Base-by-base conservation (phyloP, 345 rosid genomes). In the Brassica juncea region DNA sequence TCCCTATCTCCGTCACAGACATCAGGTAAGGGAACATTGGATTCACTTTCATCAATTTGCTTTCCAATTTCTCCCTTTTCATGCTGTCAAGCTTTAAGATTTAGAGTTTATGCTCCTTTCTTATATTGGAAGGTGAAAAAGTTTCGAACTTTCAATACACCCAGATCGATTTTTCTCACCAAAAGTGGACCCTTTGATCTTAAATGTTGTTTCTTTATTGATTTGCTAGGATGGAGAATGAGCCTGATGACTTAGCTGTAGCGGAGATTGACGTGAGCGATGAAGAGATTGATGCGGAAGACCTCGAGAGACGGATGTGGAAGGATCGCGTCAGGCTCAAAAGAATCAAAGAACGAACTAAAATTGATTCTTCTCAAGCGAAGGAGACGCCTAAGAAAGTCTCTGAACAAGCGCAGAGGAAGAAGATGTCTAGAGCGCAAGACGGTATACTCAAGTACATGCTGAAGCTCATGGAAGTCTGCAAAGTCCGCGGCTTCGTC, bases 351-450 rank as follows among this genome's bases (percentile, higher is more conserved):
- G 99, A 93, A 25, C 86, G 80, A 58, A 89, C 89, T 71, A 93
- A 88, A 86, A 74, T 74, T 49, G 93, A 78, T 4, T 87, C 95
- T 3, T 89, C 95, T 5, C 89, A 85, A 1, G 88, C 89, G 58
- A 92, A 91, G 78, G 94, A 93, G 72, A 15, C 19, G 21, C 78
- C 82, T 0, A 96, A 90, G 90, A 94, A 87, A 71, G 62, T 86
- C 10, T 81, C 95, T 12, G 98, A 93, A 76, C 99, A 96, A 82
- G 99, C 99, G 21, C 89, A 86, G 82, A 89, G 99, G 87, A 96
- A 96, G 90, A 96, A 96, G 73, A 96, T 96, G 99, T 90, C 99
- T 0, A 87, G 99, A 84, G 99, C 99, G 1, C 99, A 96, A 80
- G 99, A 96, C 63, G 99, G 99, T 63, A 96, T 96, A 69, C 97